Conservation (phyloP, 352 stramenopile genomes). For the Pythium myriotylum region DNA sequence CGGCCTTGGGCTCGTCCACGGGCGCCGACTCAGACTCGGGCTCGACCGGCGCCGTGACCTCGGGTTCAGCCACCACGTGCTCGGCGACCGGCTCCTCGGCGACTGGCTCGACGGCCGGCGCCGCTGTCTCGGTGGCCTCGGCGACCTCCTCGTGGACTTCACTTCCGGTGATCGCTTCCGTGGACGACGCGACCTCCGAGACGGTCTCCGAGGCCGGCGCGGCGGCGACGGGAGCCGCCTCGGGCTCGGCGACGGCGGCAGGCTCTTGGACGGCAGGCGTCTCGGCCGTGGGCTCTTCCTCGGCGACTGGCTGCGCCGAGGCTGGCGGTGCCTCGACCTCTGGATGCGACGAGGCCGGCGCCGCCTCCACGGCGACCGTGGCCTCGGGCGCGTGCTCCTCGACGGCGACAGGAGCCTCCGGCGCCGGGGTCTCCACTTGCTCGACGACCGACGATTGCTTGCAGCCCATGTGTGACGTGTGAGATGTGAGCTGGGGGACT, state of each 20-base stretch:
- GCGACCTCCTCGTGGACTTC: constrained; percentile 23
- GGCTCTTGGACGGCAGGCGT: constrained; percentile 15
- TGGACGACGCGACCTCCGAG: constrained; percentile 9
- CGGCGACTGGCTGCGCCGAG: neutral
- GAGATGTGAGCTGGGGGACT: constrained; percentile 1
- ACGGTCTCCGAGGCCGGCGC: constrained; percentile 4
- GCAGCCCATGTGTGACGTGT: constrained; percentile 53
- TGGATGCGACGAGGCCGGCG: too few species aligned
- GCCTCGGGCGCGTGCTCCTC: constrained; percentile 14
- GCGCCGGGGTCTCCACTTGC: constrained; percentile 32
- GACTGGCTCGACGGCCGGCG: neutral
- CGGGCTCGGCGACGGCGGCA: constrained; percentile 21
- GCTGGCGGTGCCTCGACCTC: neutral
- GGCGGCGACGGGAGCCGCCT: constrained; percentile 28
- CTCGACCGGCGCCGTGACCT: constrained; percentile 16
- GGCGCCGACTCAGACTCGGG: constrained; percentile 23
- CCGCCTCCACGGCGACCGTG: neutral
- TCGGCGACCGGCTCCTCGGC: constrained; percentile 3
- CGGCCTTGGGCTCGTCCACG: constrained; percentile 11
- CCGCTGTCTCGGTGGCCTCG: constrained; percentile 8
- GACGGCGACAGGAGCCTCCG: constrained; percentile 7
- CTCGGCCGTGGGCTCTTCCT: constrained; percentile 5
- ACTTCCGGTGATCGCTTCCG: constrained; percentile 14
- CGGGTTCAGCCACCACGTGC: constrained; percentile 1
- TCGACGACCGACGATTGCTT: constrained; percentile 60